Conservation (phyloP, 2,329 filamentous ascomycete species). For the Diaporthe capsici region DNA sequence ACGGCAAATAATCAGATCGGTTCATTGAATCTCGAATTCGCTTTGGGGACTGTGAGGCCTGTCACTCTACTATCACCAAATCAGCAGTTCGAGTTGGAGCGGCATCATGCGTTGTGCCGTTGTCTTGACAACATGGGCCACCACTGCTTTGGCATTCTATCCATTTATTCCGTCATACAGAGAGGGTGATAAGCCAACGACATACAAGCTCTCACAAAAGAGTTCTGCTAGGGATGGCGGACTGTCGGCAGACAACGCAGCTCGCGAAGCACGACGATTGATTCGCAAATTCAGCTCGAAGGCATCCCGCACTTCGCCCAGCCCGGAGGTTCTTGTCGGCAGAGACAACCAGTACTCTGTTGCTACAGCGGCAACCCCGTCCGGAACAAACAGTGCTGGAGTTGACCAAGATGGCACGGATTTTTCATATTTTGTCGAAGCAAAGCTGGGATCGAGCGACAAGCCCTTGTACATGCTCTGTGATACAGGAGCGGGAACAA, state of each 20-base stretch:
- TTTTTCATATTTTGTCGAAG: conserved; percentile 75
- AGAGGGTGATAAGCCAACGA: conserved; percentile 47
- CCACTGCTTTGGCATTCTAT: conserved; percentile 62
- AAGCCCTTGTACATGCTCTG: conserved; percentile 73
- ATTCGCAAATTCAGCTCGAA: conserved; percentile 56
- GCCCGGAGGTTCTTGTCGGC: conserved; percentile 48
- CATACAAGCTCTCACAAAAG: conserved; percentile 59
- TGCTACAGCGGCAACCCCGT: conserved; percentile 61
- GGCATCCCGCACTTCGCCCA: conserved; percentile 41
- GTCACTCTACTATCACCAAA: neutral
- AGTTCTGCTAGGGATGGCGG: conserved; percentile 50
- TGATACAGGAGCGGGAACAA: conserved; percentile 78
- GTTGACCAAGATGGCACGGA: conserved; percentile 76
- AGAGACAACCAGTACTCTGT: conserved; percentile 64
- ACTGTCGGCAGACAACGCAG: conserved; percentile 53
- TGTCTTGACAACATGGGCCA: conserved; percentile 63
- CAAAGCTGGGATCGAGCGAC: conserved; percentile 67
- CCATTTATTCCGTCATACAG: conserved; percentile 56
- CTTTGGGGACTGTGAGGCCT: neutral
- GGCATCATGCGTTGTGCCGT: conserved; percentile 58
- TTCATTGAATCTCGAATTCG: neutral
- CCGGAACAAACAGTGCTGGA: conserved; percentile 64
- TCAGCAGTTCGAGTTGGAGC: neutral
- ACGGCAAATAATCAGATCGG: neutral
- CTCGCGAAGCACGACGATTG: conserved; percentile 55